Conservation (phyloP, 805 yeast species). For the Candida ascalaphidarum region DNA sequence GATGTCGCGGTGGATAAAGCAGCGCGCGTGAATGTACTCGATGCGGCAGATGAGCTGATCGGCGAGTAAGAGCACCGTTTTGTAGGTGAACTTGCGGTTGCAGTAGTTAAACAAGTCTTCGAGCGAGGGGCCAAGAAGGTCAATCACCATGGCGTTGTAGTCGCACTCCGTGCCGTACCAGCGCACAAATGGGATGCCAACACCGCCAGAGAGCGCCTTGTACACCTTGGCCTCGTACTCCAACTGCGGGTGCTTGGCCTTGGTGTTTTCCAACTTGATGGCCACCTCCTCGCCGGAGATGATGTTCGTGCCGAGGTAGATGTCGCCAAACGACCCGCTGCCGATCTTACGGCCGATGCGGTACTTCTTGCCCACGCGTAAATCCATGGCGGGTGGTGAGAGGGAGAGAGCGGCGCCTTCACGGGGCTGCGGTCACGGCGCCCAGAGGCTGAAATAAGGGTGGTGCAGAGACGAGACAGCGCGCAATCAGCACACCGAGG, state of each 20-base stretch:
- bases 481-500: no score
- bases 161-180: conserved; percentile 97
- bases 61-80: conserved; percentile 86
- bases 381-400: conserved; percentile 36
- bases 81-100: conserved; percentile 84
- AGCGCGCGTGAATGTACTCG: conserved; percentile 91
- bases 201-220: conserved; percentile 90
- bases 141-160: conserved; percentile 95
- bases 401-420: no score
- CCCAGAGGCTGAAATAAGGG: no score
- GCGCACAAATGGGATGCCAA: conserved; percentile 93
- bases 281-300: conserved; percentile 98
- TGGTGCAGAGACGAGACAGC: no score
- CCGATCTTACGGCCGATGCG: conserved; percentile 94
- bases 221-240: conserved; percentile 96
- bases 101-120: conserved; percentile 96
- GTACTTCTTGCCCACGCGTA: conserved; percentile 89
- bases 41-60: conserved; percentile 92
- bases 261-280: conserved; percentile 81
- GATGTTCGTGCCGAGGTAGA: conserved; percentile 86
- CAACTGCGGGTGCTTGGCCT: conserved; percentile 93
- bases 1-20: conserved; percentile 80
- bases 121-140: conserved; percentile 86
- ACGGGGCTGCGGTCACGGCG: no score
- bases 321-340: conserved; percentile 95